Percentiles rank a stretch among this genome's conserved stretches.
These are phyloP conservation scores for Ceratocystis diversiconidia DNA, from an alignment of 2,329 filamentous ascomycete species.

Conservation along the genomic window DNA sequence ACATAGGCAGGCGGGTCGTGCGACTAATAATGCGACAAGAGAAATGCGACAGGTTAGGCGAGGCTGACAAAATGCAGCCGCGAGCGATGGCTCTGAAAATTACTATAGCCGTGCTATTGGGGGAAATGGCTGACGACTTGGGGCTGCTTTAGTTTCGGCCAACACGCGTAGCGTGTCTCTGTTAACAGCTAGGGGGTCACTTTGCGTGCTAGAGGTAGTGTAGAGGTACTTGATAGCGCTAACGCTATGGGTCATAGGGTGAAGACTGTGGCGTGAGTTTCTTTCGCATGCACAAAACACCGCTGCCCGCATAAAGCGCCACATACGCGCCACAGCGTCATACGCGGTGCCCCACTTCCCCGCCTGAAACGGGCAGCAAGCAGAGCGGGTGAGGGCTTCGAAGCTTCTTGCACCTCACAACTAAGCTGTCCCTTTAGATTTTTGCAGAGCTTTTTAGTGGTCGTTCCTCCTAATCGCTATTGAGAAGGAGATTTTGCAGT, in stretches of 20 bases:
- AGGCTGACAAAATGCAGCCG: constrained; percentile 15
- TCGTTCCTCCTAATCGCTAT: constrained; percentile 17
- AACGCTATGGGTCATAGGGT: not conserved
- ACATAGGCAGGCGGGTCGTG: constrained; percentile 27
- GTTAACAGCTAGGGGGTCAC: constrained; percentile 3
- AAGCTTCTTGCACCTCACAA: constrained; percentile 15
- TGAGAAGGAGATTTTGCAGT: constrained; percentile 12
- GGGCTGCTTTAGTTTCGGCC: not conserved
- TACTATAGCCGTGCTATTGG: not conserved
- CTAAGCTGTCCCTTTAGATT: constrained; percentile 16
- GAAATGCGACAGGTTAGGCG: constrained; percentile 21
- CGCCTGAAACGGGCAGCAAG: constrained; percentile 15
- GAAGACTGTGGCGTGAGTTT: not conserved
- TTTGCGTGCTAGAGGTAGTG: not conserved
- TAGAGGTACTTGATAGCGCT: constrained; percentile 9
- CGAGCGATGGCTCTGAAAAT: constrained; percentile 10
- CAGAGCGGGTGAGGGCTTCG: constrained; percentile 10
- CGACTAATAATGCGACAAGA: constrained; percentile 26
- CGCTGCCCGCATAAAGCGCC: not conserved
- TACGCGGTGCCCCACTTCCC: constrained; percentile 17
- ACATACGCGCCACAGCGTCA: constrained; percentile 16
- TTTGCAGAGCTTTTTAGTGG: constrained; percentile 17
- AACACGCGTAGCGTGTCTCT: constrained; percentile 16
- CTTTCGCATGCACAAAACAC: not conserved
- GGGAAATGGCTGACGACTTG: not conserved